These are phyloP conservation scores for Colletotrichum sojae DNA, from an alignment of 2,329 filamentous ascomycete genomes.

Conservation along the genomic window DNA sequence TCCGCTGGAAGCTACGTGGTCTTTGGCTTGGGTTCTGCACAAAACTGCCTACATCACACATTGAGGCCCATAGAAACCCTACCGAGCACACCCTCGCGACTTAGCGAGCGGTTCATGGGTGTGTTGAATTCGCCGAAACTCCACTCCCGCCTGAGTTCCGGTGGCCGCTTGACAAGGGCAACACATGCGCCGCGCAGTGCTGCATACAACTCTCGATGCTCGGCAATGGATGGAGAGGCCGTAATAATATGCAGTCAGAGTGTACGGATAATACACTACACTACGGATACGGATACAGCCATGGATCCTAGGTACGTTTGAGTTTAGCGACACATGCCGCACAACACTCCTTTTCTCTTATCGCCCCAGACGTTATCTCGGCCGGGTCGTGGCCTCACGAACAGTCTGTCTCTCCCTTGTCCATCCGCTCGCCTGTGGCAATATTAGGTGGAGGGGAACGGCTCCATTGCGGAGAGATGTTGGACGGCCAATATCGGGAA, in stretches of 20 bases:
- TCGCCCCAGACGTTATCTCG: background rate
- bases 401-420: no score
- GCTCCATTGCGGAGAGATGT: no score
- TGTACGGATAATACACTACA: no score
- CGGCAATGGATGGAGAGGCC: background rate
- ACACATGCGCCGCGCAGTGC: background rate
- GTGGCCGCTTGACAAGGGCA: constrained; percentile 10
- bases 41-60: background rate
- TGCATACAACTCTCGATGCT: no score
- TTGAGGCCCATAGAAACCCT: background rate
- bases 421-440: no score
- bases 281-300: no score
- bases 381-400: no score
- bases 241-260: no score
- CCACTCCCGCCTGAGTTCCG: constrained; percentile 17
- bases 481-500: no score
- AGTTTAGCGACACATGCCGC: no score
- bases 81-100: constrained; percentile 5
- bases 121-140: constrained; percentile 21
- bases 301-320: no score
- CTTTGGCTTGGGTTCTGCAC: background rate
- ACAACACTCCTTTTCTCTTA: background rate
- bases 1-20: background rate
- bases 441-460: no score
- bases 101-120: background rate